These are phyloP conservation scores for Flaveria floridana DNA, from an alignment of 140 eudicot species.

Conservation along the genomic window DNA sequence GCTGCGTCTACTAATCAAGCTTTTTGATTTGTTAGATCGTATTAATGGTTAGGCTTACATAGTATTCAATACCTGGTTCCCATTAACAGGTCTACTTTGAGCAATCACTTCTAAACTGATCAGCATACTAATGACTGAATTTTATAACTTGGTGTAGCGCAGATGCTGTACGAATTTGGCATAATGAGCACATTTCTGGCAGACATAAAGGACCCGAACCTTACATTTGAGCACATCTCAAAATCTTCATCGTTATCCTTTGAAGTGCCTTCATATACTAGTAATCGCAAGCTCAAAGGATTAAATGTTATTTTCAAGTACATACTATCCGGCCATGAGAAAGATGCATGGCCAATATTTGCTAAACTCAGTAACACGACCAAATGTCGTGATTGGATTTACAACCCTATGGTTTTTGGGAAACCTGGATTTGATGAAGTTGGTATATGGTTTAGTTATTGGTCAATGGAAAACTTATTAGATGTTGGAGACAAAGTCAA, in stretches of 20 bases:
- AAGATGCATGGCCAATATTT: constrained; percentile 20
- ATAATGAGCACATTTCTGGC: constrained; percentile 35
- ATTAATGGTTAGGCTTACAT: neutral
- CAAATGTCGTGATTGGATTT: constrained; percentile 27
- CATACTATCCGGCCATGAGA: neutral
- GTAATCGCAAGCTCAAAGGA: constrained; percentile 23
- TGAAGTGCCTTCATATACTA: constrained; percentile 15
- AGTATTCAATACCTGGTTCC: neutral
- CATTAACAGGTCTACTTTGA: neutral
- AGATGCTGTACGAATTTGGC: constrained; percentile 38
- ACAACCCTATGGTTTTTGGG: constrained; percentile 35
- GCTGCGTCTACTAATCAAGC: neutral
- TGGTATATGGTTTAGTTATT: constrained; percentile 39
- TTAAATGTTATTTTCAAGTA: constrained; percentile 29
- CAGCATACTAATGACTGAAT: constrained; percentile 13
- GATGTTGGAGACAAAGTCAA: constrained; percentile 19
- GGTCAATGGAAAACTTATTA: constrained; percentile 30
- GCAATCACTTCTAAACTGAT: constrained; percentile 3
- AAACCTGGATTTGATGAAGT: constrained; percentile 18
- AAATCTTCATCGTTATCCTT: constrained; percentile 17
- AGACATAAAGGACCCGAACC: constrained; percentile 21
- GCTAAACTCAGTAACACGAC: constrained; percentile 25
- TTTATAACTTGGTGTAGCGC: neutral
- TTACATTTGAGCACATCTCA: constrained; percentile 16
- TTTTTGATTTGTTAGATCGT: neutral